Conservation (phyloP, 345 rosid species). For the Schrenkiella parvula region DNA sequence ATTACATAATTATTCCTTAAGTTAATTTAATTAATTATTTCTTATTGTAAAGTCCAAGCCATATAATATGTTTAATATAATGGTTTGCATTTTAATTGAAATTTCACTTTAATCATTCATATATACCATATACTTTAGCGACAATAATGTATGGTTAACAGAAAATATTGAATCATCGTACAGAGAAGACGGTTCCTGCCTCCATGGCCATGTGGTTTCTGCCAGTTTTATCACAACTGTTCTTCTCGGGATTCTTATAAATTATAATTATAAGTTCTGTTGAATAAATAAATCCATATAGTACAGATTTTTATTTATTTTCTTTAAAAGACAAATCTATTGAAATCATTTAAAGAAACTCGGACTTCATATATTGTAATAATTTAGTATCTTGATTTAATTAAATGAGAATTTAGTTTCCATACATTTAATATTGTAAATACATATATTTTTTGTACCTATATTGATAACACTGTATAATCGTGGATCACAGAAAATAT, state of each 20-base stretch:
- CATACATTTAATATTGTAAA: too few species aligned
- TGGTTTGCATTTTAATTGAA: not conserved
- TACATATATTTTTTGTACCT: too few species aligned
- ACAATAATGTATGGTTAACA: conserved; percentile 3
- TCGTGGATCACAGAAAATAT: too few species aligned
- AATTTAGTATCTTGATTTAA: too few species aligned
- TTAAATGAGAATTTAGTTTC: too few species aligned
- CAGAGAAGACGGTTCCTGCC: conserved; percentile 30
- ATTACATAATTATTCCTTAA: not conserved
- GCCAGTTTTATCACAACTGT: conserved; percentile 19
- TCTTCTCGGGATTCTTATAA: conserved; percentile 22
- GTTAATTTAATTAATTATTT: not conserved
- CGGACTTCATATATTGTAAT: too few species aligned
- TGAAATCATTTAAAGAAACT: too few species aligned
- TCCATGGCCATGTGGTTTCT: conserved; percentile 30
- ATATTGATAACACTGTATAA: too few species aligned
- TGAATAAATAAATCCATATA: not conserved
- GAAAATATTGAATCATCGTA: conserved; percentile 15
- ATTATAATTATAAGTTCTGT: not conserved
- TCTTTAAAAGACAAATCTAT: not conserved
- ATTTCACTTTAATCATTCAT: too few species aligned
- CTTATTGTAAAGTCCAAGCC: not conserved
- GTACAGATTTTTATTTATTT: not conserved
- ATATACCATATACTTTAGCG: not conserved
- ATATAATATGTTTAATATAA: not conserved